Evolutionary conservation across 2,329 filamentous ascomycete genomes (phyloP).

Genomic region (Monilinia vaccinii-corymbosi): DNA sequence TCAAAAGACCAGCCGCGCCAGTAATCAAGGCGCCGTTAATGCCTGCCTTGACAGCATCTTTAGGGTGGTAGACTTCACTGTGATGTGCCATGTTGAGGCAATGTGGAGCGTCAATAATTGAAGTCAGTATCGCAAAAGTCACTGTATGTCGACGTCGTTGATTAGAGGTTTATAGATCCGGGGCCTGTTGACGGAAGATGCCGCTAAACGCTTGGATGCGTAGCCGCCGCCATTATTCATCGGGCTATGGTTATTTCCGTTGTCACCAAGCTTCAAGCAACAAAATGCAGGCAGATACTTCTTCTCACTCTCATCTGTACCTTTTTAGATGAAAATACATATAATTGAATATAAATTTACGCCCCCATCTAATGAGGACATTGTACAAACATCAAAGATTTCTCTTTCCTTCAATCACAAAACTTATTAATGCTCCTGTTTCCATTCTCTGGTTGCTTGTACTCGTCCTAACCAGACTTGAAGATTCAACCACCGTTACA

Average conservation of each 20-base stretch:
- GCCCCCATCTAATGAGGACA: not conserved
- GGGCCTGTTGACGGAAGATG: constrained; percentile 5
- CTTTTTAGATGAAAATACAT: constrained; percentile 2
- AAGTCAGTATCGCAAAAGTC: not conserved
- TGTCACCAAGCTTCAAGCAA: not conserved
- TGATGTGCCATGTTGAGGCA: constrained; percentile 39
- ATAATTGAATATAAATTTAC: not conserved
- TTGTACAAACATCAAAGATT: not conserved
- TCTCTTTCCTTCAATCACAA: not conserved
- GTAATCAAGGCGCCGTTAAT: constrained; percentile 57
- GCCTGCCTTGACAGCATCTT: constrained; percentile 63
- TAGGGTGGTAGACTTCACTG: constrained; percentile 54
- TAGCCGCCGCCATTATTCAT: not conserved
- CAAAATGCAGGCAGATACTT: not conserved
- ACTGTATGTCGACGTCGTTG: constrained; percentile 17
- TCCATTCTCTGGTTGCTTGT: constrained; percentile 1
- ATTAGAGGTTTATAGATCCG: not conserved
- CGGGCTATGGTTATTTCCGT: not conserved
- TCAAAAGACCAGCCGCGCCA: constrained; percentile 57
- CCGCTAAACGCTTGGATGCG: constrained; percentile 3
- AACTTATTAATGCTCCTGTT: not conserved
- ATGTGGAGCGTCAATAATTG: not conserved
- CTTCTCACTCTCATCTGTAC: not conserved
- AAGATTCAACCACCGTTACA: not conserved
- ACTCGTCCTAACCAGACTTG: not conserved